Base-by-base conservation (phyloP, 164 flowering plant genomes). In the Annona cherimola region DNA sequence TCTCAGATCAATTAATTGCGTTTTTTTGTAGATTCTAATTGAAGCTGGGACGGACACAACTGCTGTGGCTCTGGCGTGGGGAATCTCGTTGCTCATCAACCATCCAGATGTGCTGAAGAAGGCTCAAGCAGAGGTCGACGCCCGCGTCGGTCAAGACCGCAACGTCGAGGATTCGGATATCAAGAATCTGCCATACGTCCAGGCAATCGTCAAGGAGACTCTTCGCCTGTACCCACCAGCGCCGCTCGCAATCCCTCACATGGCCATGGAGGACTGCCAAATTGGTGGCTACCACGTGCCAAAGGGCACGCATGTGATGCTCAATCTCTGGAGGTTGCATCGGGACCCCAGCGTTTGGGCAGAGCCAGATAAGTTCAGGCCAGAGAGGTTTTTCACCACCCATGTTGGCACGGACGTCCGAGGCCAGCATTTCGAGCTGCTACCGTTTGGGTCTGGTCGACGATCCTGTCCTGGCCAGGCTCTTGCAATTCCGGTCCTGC, bases 261-360 rank as follows among this genome's bases (percentile, higher is more conserved):
- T 20, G 11, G 81, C 89, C 2, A 78, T 84, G 0, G 76, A 82
- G 26, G 74, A 78, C 1, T 83, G 86, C 74, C 72, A 42, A 0
- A 69, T 88, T 0, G 84, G 80, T 0, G 89, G 86, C 2, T 84
- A 67, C 63, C 41, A 79, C 4, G 65, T 87, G 0, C 87, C 89
- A 0, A 7, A 62, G 2, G 79, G 81, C 18, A 86, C 90, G 2
- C 83, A 74, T 64, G 16, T 89, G 42, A 2, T 84, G 18, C 79
- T 82, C 39, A 87, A 89, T 42, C 79, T 76, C 0, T 85, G 88
- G 87, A 80, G 80, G 0, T 63, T 86, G 3, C 90, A 89, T 14
- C 55, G 1, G 68, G 74, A 1, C 68, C 68, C 20, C 1, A 4
- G 46, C 42, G 5, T 63, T 6, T 89, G 90, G 93, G 81, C 69